Base-by-base conservation (phyloP, 306 rosid species). In the Cercis canadensis region DNA sequence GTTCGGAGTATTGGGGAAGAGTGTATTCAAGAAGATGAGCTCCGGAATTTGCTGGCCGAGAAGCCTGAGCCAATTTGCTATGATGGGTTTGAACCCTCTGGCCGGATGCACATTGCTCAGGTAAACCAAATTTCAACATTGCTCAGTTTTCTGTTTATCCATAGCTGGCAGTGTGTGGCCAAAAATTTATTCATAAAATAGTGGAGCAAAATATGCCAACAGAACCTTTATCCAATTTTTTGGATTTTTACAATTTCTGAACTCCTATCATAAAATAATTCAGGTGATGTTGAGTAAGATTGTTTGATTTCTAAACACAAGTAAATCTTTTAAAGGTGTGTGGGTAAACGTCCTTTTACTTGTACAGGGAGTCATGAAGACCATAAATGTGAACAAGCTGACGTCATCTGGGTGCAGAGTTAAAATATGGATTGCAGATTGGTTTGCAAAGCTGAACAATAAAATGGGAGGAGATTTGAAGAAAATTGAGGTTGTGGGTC, bases 41-140 rank as follows among this genome's bases (percentile, higher is more conserved):
- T 93, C 18, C 80, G 76, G 8, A 87, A 87, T 47, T 72, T 93
- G 37, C 85, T 93, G 29, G 75, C 75, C 1, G 81, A 90, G 9
- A 93, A 93, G 65, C 84, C 96, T 6, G 89, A 85, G 29, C 96
- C 96, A 0, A 39, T 90, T 50, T 90, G 97, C 79, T 93, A 93
- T 19, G 98, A 93, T 13, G 97, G 98, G 2, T 93, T 93, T 11
- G 97, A 93, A 62, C 97, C 98, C 34, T 90, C 97, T 9, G 97
- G 98, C 2, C 77, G 97, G 62, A 93, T 93, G 98, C 98, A 93
- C 78, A 90, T 93, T 57, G 97, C 98, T 69, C 98, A 93, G 96
- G 98, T 90, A 57, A 4, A 13, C 40, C 14, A 11, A 43, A 43
- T 43, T 43, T 8, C 56, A 17, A 47, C 17, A 51, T 16, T 7